Evolutionary conservation across 2,329 filamentous ascomycete species (phyloP).

Genomic region (Dactylellina parvicollis): DNA sequence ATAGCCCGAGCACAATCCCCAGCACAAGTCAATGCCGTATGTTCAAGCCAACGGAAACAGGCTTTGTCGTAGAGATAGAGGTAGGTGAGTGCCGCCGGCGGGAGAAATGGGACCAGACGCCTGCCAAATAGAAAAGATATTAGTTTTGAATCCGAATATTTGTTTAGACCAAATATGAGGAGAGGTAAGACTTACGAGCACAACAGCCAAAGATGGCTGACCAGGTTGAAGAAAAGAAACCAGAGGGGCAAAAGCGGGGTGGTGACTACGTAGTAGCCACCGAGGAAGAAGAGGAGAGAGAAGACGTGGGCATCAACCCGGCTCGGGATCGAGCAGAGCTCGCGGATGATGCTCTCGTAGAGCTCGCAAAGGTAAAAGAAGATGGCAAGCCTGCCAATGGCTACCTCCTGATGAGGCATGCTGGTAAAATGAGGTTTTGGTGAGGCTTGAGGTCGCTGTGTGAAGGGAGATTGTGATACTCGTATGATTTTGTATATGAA

Average conservation of each 20-base stretch:
- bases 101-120: too few relatives aligned
- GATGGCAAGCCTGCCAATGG: not conserved
- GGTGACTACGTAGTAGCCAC: not conserved
- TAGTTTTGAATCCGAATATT: too few relatives aligned
- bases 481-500: too few relatives aligned
- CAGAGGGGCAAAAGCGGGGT: not conserved
- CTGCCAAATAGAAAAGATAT: too few relatives aligned
- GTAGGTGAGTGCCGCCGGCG: too few relatives aligned
- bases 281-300: not conserved
- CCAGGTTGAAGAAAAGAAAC: not conserved
- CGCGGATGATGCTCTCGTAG: not conserved
- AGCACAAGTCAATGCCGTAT: too few relatives aligned
- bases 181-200: slow-evolving; percentile 7
- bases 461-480: too few relatives aligned
- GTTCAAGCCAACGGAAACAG: too few relatives aligned
- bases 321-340: not conserved
- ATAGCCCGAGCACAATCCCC: too few relatives aligned
- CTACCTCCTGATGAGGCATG: not conserved
- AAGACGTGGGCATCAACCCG: not conserved
- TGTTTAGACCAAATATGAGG: too few relatives aligned
- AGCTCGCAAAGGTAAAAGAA: not conserved
- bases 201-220: not conserved
- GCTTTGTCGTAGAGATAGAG: too few relatives aligned
- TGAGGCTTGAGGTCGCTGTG: not conserved
- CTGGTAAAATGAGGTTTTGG: not conserved